phyloP scores from a whole-genome alignment of 148 eudicot species.

The Camellia lanceoleosa region DNA sequence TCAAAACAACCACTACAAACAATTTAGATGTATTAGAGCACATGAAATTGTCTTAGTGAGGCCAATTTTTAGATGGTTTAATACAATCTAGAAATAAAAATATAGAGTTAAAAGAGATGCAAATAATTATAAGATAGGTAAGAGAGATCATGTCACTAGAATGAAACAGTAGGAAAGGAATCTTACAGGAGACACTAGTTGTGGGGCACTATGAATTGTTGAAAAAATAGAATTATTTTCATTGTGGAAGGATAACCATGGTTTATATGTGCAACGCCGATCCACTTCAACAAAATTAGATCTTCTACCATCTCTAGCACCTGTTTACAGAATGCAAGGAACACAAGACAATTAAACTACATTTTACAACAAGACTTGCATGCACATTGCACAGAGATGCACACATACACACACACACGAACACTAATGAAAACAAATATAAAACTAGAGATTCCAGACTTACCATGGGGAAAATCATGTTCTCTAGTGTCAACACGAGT shows the following conservation, averaged over 20 bases:
- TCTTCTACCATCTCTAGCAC: slow-evolving; percentile 26
- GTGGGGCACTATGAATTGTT: slow-evolving; percentile 14
- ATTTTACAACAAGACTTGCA: too few relatives aligned
- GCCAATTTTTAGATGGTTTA: too few relatives aligned
- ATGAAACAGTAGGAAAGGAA: slow-evolving; percentile 2
- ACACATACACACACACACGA: too few relatives aligned
- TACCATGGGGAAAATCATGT: too few relatives aligned
- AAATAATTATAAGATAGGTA: background rate
- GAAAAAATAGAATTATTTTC: slow-evolving; percentile 17
- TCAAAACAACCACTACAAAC: background rate
- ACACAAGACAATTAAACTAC: background rate
- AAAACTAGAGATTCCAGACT: too few relatives aligned
- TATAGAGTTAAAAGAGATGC: background rate
- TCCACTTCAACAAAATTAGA: slow-evolving; percentile 16
- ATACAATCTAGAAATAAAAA: background rate
- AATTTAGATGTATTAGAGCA: too few relatives aligned
- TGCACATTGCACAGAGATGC: slow-evolving; percentile 6
- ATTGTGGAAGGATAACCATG: slow-evolving; percentile 23
- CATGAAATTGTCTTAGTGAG: too few relatives aligned
- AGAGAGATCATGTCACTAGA: background rate
- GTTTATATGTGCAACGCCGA: slow-evolving; percentile 41
- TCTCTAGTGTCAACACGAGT: too few relatives aligned
- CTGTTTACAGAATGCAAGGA: slow-evolving; percentile 25
- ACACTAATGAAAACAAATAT: too few relatives aligned
- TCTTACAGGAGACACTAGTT: slow-evolving; percentile 35